Evolutionary conservation across 768 basidiomycete species (phyloP), one percentile per base, ranked within the genome.

Genomic region (Leccinum arenicola): DNA sequence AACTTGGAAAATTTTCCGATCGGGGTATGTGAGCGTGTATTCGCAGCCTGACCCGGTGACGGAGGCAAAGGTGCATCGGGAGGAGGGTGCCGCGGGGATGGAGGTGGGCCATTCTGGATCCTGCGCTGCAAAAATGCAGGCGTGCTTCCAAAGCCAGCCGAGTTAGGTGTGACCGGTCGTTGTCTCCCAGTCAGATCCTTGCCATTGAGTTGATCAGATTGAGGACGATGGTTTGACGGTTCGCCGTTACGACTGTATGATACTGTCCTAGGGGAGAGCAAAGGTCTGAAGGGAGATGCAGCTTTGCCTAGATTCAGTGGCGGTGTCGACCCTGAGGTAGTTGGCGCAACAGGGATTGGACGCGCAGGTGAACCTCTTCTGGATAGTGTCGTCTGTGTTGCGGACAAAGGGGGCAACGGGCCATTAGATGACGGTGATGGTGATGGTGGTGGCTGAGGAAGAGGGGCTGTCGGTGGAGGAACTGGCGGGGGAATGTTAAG

Each of bases 11-110:
- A 50, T 6, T 59, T 19, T 19, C 31, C 51, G 3, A 65, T 27
- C 2, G 65, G 64, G 5, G 65, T 66, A 8, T 61, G 61, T 33
- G 60, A 50, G 3, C 48, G 58, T 6, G 50, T 27, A 48, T 33
- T 55, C 8, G 54, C 50, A 1, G 23, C 33, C 19, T 35, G 45
- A 53, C 52, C 50, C 2, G 70, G 70, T 3, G 71, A 65, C 2
- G 71, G 68, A 33, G 73, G 71, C n/a, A 74, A 50, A 6, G 73
- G 69, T 17, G 25, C 21, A 58, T 73, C 73, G 6, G 64, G 73
- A 27, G 73, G 72, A 8, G 68, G 69, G 5, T 59, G 61, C 29
- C 66, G 68, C 10, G 71, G 71, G 4, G 69, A 73, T 5, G 69
- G 55, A 29, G 71, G 59, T 25, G 55, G 56, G 11, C 58, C 64